phyloP scores from a whole-genome alignment of 2,329 filamentous ascomycete species.

The Sordariomycetes sp. region DNA sequence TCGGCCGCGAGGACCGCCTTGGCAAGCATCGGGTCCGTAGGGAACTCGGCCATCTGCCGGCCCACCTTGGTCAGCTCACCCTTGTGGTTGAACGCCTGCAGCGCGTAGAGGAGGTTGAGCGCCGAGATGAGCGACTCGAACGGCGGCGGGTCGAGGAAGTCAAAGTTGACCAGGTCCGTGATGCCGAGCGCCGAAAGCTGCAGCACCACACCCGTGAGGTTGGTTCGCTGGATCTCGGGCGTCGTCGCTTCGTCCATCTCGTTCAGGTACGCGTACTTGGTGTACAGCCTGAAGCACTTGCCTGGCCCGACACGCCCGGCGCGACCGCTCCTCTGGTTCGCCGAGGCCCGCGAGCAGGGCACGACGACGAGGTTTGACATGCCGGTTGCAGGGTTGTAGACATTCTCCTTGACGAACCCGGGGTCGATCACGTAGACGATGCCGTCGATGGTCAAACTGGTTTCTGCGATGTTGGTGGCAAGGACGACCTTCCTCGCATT shows the following conservation, averaged over 20 bases:
- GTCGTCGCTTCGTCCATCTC: constrained; percentile 88
- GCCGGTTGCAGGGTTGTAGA: constrained; percentile 80
- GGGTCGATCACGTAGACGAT: constrained; percentile 95
- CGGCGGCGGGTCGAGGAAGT: constrained; percentile 89
- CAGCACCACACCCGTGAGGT: constrained; percentile 72
- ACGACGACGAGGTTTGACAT: constrained; percentile 89
- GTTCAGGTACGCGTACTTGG: constrained; percentile 86
- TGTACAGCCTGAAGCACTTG: constrained; percentile 88
- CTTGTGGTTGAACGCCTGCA: constrained; percentile 78
- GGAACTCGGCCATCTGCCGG: constrained; percentile 90
- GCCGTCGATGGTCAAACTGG: constrained; percentile 86
- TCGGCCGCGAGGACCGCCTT: constrained; percentile 82
- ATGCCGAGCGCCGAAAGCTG: constrained; percentile 84
- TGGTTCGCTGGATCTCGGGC: constrained; percentile 85
- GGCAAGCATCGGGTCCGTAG: constrained; percentile 81
- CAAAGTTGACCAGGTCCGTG: constrained; percentile 83
- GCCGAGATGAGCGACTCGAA: constrained; percentile 81
- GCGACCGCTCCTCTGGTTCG: constrained; percentile 84
- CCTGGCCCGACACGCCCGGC: constrained; percentile 86
- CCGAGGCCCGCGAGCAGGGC: constrained; percentile 81
- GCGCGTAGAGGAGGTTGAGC: constrained; percentile 79
- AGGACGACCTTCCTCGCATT: constrained; percentile 82
- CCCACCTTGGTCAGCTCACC: constrained; percentile 85
- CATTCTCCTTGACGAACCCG: constrained; percentile 89
- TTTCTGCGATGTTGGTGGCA: constrained; percentile 95